Conservation (phyloP, 495 filamentous ascomycete species). For the Ascodesmis nigricans region DNA sequence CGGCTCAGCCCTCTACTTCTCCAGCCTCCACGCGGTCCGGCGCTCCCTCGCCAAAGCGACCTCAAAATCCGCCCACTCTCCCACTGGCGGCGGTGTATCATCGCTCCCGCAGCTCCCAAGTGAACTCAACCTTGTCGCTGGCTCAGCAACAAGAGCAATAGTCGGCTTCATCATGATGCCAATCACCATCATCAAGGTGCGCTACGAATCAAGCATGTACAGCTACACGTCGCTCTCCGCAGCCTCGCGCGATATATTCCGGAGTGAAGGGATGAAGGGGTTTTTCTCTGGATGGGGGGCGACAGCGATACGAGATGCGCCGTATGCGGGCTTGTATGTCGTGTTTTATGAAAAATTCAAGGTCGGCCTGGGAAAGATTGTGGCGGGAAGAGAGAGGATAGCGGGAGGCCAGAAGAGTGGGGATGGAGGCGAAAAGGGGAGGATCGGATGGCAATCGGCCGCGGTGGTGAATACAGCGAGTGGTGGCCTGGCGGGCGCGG, state of each 20-base stretch:
- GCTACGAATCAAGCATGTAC: conserved; percentile 75
- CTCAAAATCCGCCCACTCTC: conserved; percentile 23
- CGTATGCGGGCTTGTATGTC: conserved; percentile 87
- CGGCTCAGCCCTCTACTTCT: conserved; percentile 88
- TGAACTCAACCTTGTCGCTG: conserved; percentile 63
- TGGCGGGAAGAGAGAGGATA: no score
- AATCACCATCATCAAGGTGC: conserved; percentile 88
- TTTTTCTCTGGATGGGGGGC: conserved; percentile 90
- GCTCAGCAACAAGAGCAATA: conserved; percentile 57
- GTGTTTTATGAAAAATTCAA: conserved; percentile 87
- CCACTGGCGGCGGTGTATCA: no score
- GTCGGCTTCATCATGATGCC: conserved; percentile 91
- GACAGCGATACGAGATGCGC: conserved; percentile 79
- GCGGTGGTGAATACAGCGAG: conserved; percentile 67
- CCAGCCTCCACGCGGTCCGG: conserved; percentile 60
- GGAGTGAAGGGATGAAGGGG: conserved; percentile 50
- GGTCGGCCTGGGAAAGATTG: conserved; percentile 36
- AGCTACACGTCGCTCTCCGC: conserved; percentile 52
- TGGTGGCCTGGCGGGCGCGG: conserved; percentile 52
- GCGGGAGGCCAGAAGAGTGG: no score
- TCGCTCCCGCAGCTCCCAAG: conserved; percentile 71
- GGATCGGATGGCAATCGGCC: conserved; percentile 21
- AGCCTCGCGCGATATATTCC: conserved; percentile 53
- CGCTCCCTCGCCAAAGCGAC: conserved; percentile 40
- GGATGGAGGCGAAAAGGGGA: conserved; percentile 16